Evolutionary conservation across 139 green algal species (phyloP), one percentile per base, ranked within the genome.

Genomic region (Picochlorum sp.): DNA sequence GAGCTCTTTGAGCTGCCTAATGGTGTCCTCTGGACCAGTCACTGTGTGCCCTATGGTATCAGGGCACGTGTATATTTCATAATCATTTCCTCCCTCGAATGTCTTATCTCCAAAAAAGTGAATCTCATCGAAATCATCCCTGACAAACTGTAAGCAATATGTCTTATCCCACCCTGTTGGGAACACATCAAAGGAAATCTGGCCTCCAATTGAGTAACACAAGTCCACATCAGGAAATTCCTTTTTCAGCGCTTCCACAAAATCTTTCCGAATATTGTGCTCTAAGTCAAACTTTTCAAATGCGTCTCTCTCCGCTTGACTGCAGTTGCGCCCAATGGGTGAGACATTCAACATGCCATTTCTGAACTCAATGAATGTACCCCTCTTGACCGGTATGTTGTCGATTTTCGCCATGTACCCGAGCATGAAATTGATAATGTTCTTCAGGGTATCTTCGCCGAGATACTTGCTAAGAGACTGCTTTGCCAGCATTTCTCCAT

Each of bases 51-150:
- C 94, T 0, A 89, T 64, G 0, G 94, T 98, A 57, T 80, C 85
- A 2, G 88, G 73, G 7, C 73, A 88, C 4, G 34, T 70, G 68
- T 91, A 99, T 62, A 99, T 99, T 72, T 99, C 94, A 69, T 88
- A 90, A 68, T 99, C 94, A 70, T 99, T 99, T 54, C 94, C 94
- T 10, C 94, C 94, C 88, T 88, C 67, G 70, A 92, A 97, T 13
- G 94, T 98, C 81, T 99, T 99, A 82, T 99, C 94, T 2, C 94
- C 94, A 63, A 99, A 99, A 70, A 99, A 99, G 81, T 99, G 91
- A 61, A 99, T 90, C 34, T 88, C 82, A n/a, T 96, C 83, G 77
- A 92, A 99, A 49, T 93, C 85, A 5, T 83, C 63, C 54, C 90
- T 76, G 9, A 99, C 76, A 72, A 92, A 98, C 45, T 83, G 89